Evolutionary conservation across 1,139 yeast genomes (phyloP), one percentile per base, ranked within the genome.

Genomic region (Hanseniaspora uvarum): DNA sequence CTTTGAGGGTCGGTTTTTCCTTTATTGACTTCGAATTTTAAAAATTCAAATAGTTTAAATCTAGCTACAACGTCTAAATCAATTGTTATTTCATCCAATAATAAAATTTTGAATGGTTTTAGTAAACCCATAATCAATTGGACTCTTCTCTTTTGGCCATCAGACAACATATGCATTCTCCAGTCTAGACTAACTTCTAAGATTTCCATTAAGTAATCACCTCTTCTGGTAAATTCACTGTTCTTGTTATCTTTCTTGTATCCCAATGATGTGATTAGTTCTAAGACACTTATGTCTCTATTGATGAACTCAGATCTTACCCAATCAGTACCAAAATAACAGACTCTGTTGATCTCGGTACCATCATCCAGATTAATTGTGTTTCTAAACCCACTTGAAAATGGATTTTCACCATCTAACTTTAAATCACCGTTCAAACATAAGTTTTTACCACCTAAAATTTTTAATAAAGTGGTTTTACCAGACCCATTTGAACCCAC

Each of bases 401-500:
- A 92, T 1, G 98, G 98, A 63, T 92, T 95, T 54, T 78, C 72
- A 1, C 95, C 96, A 39, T 87, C 86, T 19, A 92, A 76, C 16
- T 59, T 53, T 44, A 83, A 72, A 26, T 74, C 69, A 0, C 96
- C 96, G 33, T 77, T 72, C 55, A 81, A 80, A 58, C 94, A 83
- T 57, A 92, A 74, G 2, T 94, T 87, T 63, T 89, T 92, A 8
- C 98, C 98, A 0, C 97, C 95, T 33, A 92, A 71, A 14, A 92
- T 77, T 63, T 81, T 79, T 58, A 92, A 73, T 47, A 92, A 68
- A 0, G 98, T 92, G 1, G 96, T 86, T 67, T 92, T 92, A 5
- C 98, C 98, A 1, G 98, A 97, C 23, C 98, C 98, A 63, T 92
- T 92, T 30, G 97, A 95, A 0, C 98, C 98, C 39, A 92, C 75